Base-by-base conservation (phyloP, 179 eudicot species). In the Heliamphora pulchella region DNA sequence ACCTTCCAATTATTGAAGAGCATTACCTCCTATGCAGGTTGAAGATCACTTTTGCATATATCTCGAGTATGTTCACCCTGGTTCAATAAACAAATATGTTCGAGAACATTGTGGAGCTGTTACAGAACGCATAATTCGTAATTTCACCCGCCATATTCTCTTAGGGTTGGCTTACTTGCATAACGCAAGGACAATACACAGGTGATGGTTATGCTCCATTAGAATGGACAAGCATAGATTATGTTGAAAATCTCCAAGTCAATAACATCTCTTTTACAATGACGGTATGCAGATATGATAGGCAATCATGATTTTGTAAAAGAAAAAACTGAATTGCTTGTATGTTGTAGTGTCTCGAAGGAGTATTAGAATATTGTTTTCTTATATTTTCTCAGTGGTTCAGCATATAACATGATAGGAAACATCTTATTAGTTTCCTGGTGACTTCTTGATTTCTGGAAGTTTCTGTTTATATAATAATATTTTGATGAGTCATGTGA, bases 111-210 rank as follows among this genome's bases (percentile, higher is more conserved):
- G 85, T 87, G 94, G 90, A 82, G 96, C 94, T 79, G 80, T 96
- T 80, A 91, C 98, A 50, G 99, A 96, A 82, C 86, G 90, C 79
- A 88, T 96, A 79, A 91, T 96, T 71, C 99, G 97, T 58, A 94
- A 91, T 84, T 96, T 96, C 84, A 94, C 99, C 74, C 93, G 98
- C 70, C 99, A 96, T 81, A 92, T 94, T 83, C 85, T 92, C 13
- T 92, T 90, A 75, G 99, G 99, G 77, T 83, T 96, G 87, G 98
- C 96, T 79, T 96, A 88, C 84, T 88, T 95, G 86, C 98, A 95
- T 77, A 82, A 90, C 85, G 89, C 84, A 66, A 90, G 92, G 74
- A 95, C 97, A 64, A 85, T 95, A 70, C 98, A 93, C 89, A 95
- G 98, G 98, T 95, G 84, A 66, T 17, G 31, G 22, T 74, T 68